Conservation (phyloP, 441 rosid genomes). For the Francoa sonchifolia region DNA sequence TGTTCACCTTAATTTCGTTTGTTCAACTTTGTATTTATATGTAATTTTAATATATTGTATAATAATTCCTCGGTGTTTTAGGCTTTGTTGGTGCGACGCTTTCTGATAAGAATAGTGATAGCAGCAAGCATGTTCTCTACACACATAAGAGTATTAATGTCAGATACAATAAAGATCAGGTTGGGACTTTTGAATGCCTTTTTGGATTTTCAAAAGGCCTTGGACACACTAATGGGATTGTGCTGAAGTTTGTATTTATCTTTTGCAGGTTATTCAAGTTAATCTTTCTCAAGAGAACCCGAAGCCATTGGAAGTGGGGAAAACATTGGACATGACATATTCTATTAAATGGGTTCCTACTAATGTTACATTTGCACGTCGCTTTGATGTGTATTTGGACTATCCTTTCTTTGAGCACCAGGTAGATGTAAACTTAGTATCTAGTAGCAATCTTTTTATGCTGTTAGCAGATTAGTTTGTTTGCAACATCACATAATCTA, state of each 20-base stretch:
- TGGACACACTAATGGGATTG: no score
- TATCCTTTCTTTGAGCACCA: constrained; percentile 97
- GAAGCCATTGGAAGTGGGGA: constrained; percentile 65
- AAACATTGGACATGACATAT: constrained; percentile 57
- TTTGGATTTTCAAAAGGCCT: no score
- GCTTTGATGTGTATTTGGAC: constrained; percentile 89
- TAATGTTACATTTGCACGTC: constrained; percentile 64
- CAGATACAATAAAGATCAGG: constrained; percentile 78
- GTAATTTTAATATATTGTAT: constrained; percentile 6
- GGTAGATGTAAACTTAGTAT: constrained; percentile 35
- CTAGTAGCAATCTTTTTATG: no score
- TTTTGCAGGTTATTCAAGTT: constrained; percentile 74
- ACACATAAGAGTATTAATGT: constrained; percentile 67
- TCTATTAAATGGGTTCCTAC: constrained; percentile 72
- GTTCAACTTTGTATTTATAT: neutral
- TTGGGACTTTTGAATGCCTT: constrained; percentile 16
- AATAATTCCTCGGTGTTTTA: constrained; percentile 17
- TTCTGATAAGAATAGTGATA: constrained; percentile 68
- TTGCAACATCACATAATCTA: neutral
- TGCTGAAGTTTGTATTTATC: no score
- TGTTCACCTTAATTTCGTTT: constrained; percentile 2
- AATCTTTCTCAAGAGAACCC: constrained; percentile 72
- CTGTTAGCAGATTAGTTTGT: no score
- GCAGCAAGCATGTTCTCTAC: constrained; percentile 58
- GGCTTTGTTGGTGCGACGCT: constrained; percentile 87